A percentile compares a stretch with the other conserved stretches of the same genome.
Conservation (phyloP, 257 asterid genomes). For the Salvia hispanica region DNA sequence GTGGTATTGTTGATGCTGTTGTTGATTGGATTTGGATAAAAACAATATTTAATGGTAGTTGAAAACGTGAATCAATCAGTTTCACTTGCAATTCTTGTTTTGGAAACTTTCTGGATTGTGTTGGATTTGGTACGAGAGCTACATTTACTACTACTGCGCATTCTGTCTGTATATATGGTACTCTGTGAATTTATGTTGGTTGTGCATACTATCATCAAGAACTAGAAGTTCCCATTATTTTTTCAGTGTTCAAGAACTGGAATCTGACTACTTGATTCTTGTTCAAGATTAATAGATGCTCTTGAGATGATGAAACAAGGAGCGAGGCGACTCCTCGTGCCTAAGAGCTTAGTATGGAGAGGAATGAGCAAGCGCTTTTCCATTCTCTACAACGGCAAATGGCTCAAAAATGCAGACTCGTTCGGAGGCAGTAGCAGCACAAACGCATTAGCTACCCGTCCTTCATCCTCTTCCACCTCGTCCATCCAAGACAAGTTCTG, state of each 20-base stretch:
- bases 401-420: slow-evolving; percentile 71
- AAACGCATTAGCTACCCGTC: slow-evolving; percentile 43
- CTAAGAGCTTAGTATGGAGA: slow-evolving; percentile 80
- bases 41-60: not conserved
- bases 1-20: not conserved
- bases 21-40: not conserved
- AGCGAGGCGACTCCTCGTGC: slow-evolving; percentile 90
- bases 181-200: no score
- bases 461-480: slow-evolving; percentile 66
- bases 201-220: no score
- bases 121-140: no score
- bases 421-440: slow-evolving; percentile 42
- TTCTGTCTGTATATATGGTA: no score
- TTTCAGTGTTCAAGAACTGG: no score
- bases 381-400: slow-evolving; percentile 75
- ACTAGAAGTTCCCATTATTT: no score
- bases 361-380: slow-evolving; percentile 97
- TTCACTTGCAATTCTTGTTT: not conserved
- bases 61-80: not conserved
- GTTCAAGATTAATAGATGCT: slow-evolving; percentile 86
- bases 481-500: slow-evolving; percentile 64
- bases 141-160: no score
- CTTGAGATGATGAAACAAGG: slow-evolving; percentile 99
- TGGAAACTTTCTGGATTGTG: no score
- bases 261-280: slow-evolving; percentile 27